Base-by-base conservation (phyloP, 768 basidiomycete species). In the Termitomyces sp. region DNA sequence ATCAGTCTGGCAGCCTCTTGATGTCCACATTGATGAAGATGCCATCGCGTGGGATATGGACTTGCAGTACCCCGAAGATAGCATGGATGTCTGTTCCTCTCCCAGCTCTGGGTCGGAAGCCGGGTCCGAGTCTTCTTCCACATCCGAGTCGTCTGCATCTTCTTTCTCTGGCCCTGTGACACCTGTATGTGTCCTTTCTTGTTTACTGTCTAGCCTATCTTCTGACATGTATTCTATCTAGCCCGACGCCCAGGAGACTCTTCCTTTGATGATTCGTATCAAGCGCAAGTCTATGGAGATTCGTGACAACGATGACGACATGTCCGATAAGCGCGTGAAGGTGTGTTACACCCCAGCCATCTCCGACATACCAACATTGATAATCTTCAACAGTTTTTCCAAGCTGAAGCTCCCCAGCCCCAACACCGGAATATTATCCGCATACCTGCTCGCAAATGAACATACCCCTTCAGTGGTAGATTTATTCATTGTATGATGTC, bases 261-360 rank as follows among this genome's bases (percentile, higher is more conserved):
- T 56, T 12, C 61, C 64, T 11, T 35, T 70, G 27, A 60, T 63
- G 57, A 64, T 68, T 47, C 65, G 70, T 29, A 64, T 70, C 53
- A 76, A 76, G 57, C 71, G 74, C 60, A 75, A 75, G 56, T 70
- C 71, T 12, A 55, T 57, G 25, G 68, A 70, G 38, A 45, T 64
- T 29, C 64, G 60, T 11, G 62, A 60, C 25, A 23, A n/a, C 3
- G 39, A 36, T 12, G 58, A 60, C 12, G 41, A 50, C 22, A 44
- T 40, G 41, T 54, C 59, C 27, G 74, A 72, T 56, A 79, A 77
- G 56, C 70, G 75, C 32, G 69, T 73, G n/a, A 76, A 70, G 67
- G 75, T 73, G 46, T 27, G 40, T 29, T 20, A 38, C 44, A 29
- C 22, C 22, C 41, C 13, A 13, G 23, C n/a, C 12, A 43, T 22